Percentiles rank a stretch among this genome's conserved stretches.
These are phyloP conservation scores for Microbotryum saponariae DNA, from an alignment of 1,284 basidiomycete genomes.

Conservation along the genomic window DNA sequence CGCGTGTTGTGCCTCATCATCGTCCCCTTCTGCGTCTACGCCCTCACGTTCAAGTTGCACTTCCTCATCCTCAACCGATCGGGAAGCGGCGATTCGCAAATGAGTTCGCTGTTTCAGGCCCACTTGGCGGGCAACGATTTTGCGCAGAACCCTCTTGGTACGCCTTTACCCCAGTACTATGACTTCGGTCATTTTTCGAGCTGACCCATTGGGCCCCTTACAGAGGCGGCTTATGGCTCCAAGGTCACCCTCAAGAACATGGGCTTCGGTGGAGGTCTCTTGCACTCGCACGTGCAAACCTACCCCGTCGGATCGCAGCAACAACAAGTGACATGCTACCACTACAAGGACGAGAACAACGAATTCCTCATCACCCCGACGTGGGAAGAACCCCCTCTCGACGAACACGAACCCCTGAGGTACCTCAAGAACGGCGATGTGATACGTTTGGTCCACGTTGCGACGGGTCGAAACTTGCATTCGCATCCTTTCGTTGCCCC, in stretches of 20 bases:
- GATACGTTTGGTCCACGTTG: conserved; percentile 69
- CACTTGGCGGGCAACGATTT: conserved; percentile 92
- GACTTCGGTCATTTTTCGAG: neutral
- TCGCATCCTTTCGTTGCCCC: conserved; percentile 83
- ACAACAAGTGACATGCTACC: conserved; percentile 98
- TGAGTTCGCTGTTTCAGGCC: conserved; percentile 98
- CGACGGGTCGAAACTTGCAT: conserved; percentile 87
- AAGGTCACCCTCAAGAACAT: conserved; percentile 93
- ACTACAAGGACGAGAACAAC: conserved; percentile 98
- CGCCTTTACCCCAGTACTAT: conserved; percentile 24
- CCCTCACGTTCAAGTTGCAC: conserved; percentile 90
- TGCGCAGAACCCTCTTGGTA: conserved; percentile 71
- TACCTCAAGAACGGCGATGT: conserved; percentile 71
- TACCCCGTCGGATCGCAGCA: conserved; percentile 88
- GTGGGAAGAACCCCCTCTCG: conserved; percentile 65
- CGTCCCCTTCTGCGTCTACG: conserved; percentile 83
- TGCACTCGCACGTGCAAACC: conserved; percentile 93
- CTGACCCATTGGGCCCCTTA: conserved; percentile 18
- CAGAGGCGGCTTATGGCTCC: conserved; percentile 84
- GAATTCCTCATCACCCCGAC: conserved; percentile 74
- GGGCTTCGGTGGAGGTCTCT: conserved; percentile 90
- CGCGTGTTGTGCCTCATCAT: conserved; percentile 78
- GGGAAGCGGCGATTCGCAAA: conserved; percentile 93
- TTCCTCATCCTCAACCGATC: conserved; percentile 89
- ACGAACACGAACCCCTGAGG: conserved; percentile 57